Conservation (phyloP, 768 basidiomycete genomes). For the Tulasnella sp. region DNA sequence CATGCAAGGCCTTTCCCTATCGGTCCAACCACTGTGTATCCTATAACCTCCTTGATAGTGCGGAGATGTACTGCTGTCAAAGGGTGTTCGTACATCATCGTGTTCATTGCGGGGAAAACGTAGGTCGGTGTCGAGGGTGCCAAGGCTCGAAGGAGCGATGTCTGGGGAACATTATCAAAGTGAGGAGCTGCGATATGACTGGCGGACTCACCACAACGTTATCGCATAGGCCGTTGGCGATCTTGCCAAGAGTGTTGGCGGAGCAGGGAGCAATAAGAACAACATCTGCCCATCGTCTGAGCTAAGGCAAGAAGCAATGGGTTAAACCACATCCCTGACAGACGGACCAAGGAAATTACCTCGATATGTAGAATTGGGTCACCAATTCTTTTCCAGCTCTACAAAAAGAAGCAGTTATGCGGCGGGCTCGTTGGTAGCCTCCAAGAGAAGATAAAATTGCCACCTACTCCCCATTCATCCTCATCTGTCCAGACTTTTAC, state of each 20-base stretch:
- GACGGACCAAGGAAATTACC: slow-evolving; percentile 30
- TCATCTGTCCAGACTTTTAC: slow-evolving; percentile 76
- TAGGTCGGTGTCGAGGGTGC: slow-evolving; percentile 78
- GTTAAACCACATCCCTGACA: no score
- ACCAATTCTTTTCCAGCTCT: slow-evolving; percentile 68
- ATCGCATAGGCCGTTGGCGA: slow-evolving; percentile 80
- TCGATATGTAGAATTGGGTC: slow-evolving; percentile 96
- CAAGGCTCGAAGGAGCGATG: slow-evolving; percentile 67
- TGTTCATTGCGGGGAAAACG: slow-evolving; percentile 98
- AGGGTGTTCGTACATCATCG: slow-evolving; percentile 93
- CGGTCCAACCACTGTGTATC: slow-evolving; percentile 76
- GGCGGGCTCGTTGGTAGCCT: no score
- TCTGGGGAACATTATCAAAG: slow-evolving; percentile 22
- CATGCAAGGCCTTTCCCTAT: slow-evolving; percentile 84
- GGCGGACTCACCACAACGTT: slow-evolving; percentile 59
- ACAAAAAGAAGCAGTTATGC: background rate
- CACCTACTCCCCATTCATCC: slow-evolving; percentile 84
- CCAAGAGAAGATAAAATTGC: no score
- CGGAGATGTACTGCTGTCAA: slow-evolving; percentile 77
- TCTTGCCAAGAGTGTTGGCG: slow-evolving; percentile 92
- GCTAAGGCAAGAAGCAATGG: slow-evolving; percentile 22
- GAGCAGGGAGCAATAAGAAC: slow-evolving; percentile 93
- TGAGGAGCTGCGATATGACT: slow-evolving; percentile 37
- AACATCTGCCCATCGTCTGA: slow-evolving; percentile 76
- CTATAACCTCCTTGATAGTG: slow-evolving; percentile 59